Evolutionary conservation across 2,329 filamentous ascomycete genomes (phyloP), one percentile per base, ranked within the genome.

Genomic region (Pseudocercospora fuligena): DNA sequence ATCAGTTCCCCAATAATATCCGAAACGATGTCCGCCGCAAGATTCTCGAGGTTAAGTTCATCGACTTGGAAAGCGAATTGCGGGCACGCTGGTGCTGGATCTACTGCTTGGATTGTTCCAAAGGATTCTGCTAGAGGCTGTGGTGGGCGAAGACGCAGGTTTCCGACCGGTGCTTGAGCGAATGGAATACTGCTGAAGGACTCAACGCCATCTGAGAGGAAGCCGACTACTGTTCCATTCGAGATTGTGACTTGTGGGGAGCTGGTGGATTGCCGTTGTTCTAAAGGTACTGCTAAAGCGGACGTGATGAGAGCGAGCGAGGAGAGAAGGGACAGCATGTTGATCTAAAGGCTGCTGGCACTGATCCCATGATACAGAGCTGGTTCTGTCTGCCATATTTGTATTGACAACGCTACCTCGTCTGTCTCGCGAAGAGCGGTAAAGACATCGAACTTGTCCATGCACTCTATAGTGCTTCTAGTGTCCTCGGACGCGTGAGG

Each of bases 171-270:
- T 1, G 90, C 85, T 67, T 92, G 82, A 2, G 91, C 91, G 73
- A 88, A 95, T 3, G 91, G 92, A 63, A 94, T 92, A 23, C 89
- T 90, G 63, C 85, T 87, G 80, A 92, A 94, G 23, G 83, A 86
- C 64, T 94, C 91, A 21, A 92, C 83, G 23, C 78, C 77, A 1
- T 76, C 72, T 2, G 77, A 73, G 66, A 69, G 78, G 65, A 75
- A 76, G 36, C 88, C 88, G 54, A 85, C 75, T 31, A 91, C 79
- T 3, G 85, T 89, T 27, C 86, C 88, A 43, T 78, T 29, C 87
- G 83, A n/a, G 82, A 78, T 61, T 0, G 61, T 57, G 11, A 47
- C 56, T 27, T 33, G 31, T 1, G 54, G 46, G 1, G 60, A 43
- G 25, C 49, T 53, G n/a, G 19, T 53, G 23, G 49, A 14, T 27